Base-by-base conservation (phyloP, 2,329 filamentous ascomycete species). In the Diaporthe citrichinensis region DNA sequence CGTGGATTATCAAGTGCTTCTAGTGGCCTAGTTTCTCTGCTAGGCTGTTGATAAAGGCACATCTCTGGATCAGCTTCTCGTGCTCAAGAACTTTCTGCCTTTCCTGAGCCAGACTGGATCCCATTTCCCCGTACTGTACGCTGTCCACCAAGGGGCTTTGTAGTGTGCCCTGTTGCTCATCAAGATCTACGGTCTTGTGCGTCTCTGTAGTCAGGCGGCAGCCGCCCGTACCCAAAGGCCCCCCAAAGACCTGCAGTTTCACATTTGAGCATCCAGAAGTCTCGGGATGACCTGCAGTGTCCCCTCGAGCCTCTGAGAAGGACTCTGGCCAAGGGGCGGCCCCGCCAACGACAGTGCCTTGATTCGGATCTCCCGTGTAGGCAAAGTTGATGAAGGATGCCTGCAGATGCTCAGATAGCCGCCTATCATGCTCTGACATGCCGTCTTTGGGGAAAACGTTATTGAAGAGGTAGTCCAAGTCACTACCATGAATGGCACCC, bases 381-480 rank as follows among this genome's bases (percentile, higher is more conserved):
- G 79, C 80, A 72, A 81, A 80, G 57, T 79, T 74, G 28, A 81
- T 67, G 49, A 81, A 80, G 4, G 78, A 76, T 1, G 34, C 36
- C 2, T 68, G 76, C n/a, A 81, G 72, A 4, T 72, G 65, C 28
- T 69, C 73, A 1, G 79, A 76, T 31, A 81, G 46, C n/a, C 74
- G 41, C 23, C 46, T 20, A 34, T 81, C 78, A 0, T 53, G 55
- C 4, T 78, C 78, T 2, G 78, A 75, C 2, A 80, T 55, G 9
- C 77, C 10, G 0, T 69, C 78, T n/a, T 79, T 74, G 0, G 78
- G 77, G 34, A 80, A 79, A 8, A 81, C 34, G 4, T 76, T 74
- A 23, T 81, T 79, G 71, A 78, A 79, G 17, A 82, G 67, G 69
- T 82, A 82, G 17, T 81, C 73, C 12, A 74, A 73, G 61, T 82